Percentiles rank a stretch among this genome's conserved stretches.
Evolutionary conservation across 768 basidiomycete genomes (phyloP).

Genomic region (Guyanaporus albipodus): DNA sequence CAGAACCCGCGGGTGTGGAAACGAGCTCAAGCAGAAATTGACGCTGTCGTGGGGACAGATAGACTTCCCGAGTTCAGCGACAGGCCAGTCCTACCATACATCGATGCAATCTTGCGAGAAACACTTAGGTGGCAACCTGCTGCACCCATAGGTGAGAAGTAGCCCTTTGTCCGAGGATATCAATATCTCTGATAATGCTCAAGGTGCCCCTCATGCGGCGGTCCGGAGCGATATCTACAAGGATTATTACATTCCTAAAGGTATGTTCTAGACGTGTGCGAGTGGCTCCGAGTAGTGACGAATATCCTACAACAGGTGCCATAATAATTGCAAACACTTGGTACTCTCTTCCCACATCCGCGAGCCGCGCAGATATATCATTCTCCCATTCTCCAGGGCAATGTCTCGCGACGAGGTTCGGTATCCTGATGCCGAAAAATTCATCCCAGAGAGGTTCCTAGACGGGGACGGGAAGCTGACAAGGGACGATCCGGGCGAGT

Average conservation of each 20-base stretch:
- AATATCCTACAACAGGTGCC: neutral
- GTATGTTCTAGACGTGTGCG: neutral
- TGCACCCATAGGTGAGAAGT: neutral
- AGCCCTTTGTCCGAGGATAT: neutral
- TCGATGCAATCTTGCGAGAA: neutral
- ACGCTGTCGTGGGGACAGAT: neutral
- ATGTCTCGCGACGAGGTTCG: constrained; percentile 16
- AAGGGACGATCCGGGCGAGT: constrained; percentile 7
- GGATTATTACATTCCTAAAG: neutral
- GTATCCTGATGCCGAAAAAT: constrained; percentile 15
- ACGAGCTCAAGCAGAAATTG: neutral
- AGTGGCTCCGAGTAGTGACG: neutral
- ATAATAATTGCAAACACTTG: neutral
- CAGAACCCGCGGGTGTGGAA: neutral
- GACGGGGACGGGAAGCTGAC: constrained; percentile 6
- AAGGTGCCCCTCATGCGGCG: neutral
- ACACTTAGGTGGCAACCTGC: neutral
- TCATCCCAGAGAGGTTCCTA: constrained; percentile 14
- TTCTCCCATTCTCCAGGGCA: too few relatives aligned
- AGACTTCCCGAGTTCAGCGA: neutral
- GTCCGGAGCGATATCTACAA: neutral
- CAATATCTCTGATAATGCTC: neutral
- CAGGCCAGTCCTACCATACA: neutral
- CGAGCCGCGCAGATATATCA: too few relatives aligned
- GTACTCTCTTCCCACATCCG: neutral